These are phyloP conservation scores for Metarhizium robertsii DNA, from an alignment of 2,329 filamentous ascomycete genomes.

Conservation along the genomic window DNA sequence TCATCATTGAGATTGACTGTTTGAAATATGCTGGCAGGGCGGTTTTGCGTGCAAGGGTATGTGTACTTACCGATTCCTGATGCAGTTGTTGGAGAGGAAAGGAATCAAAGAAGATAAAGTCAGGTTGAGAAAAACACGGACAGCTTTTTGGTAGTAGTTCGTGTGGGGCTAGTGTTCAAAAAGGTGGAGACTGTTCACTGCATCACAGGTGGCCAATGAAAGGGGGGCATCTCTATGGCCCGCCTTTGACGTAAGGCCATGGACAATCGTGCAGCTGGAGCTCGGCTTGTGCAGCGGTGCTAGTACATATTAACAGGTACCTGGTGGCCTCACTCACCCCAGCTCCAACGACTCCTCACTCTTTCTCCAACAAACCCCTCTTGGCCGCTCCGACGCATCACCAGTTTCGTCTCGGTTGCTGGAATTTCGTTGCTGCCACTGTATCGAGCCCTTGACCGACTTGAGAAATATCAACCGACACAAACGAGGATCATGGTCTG, in stretches of 20 bases:
- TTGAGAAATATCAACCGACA: background rate
- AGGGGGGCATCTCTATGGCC: background rate
- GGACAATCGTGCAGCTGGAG: too few relatives aligned
- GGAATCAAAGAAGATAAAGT: background rate
- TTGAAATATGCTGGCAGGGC: background rate
- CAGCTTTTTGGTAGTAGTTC: background rate
- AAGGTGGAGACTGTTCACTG: background rate
- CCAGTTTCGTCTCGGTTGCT: background rate
- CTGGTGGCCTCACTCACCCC: background rate
- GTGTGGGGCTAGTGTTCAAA: background rate
- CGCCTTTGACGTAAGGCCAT: background rate
- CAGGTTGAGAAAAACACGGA: background rate
- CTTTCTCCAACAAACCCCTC: background rate
- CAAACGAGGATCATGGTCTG: constrained; percentile 43
- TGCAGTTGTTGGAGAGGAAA: background rate
- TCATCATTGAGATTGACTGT: constrained; percentile 25
- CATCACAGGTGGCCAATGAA: background rate
- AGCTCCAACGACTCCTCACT: background rate
- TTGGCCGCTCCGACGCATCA: background rate
- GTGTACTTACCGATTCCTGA: background rate
- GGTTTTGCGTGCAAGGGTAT: background rate
- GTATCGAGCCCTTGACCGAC: background rate
- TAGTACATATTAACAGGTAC: background rate
- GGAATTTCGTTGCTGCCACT: background rate
- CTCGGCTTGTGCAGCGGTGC: background rate